Evolutionary conservation across 441 rosid genomes (phyloP).

Genomic region (Syzygium syzygioides): DNA sequence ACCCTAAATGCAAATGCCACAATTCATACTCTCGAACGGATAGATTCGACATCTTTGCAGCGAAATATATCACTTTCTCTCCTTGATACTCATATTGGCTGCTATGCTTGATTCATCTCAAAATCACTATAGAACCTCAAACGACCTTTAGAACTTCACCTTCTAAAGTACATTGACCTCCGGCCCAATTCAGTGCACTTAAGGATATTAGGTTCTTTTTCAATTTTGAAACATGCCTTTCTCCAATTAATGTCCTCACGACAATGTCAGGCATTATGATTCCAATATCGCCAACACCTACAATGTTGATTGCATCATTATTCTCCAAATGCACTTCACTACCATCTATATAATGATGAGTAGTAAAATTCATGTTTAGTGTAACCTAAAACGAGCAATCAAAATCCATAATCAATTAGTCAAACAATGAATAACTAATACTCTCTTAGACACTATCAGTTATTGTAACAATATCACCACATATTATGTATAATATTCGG

Average conservation of each 20-base stretch:
- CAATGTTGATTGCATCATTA: not conserved
- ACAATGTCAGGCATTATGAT: not conserved
- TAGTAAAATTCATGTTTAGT: not conserved
- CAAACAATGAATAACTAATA: not conserved
- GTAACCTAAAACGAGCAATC: not conserved
- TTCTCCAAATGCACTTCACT: not conserved
- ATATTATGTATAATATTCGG: not conserved
- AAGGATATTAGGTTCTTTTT: not conserved
- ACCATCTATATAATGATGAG: not conserved
- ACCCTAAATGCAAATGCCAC: not conserved
- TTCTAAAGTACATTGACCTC: not conserved
- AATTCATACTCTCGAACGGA: not conserved
- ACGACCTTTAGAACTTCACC: not conserved
- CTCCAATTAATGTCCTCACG: accelerated
- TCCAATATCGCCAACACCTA: not conserved
- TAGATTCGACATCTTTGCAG: not conserved
- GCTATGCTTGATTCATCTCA: not conserved
- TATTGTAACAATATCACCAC: not conserved
- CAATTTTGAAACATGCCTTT: not conserved
- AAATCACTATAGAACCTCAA: not conserved
- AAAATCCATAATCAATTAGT: not conserved
- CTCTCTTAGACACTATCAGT: not conserved
- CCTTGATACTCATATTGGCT: not conserved
- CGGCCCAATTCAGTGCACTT: not conserved
- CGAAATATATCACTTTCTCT: not conserved